Conservation (phyloP, 257 asterid species). For the Capsicum chinense region DNA sequence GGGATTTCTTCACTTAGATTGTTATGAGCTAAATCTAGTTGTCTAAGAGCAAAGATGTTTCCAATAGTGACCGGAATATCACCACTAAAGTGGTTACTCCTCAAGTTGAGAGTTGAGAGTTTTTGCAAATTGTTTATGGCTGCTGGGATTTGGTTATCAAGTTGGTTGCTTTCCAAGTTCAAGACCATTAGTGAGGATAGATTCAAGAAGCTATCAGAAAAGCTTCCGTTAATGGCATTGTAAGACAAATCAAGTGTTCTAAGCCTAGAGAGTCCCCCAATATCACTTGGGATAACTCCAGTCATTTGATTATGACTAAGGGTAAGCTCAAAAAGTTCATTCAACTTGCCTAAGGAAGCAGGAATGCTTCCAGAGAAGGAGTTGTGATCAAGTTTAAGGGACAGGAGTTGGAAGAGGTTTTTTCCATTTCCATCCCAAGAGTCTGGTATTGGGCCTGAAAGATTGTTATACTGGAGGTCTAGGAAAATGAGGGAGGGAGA, state of each 20-base stretch:
- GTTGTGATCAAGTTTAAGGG: conserved; percentile 60
- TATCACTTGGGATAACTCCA: conserved; percentile 51
- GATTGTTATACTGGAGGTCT: conserved; percentile 58
- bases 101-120: conserved; percentile 61
- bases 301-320: conserved; percentile 51
- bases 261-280: conserved; percentile 54
- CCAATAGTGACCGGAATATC: conserved; percentile 56
- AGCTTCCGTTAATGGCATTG: conserved; percentile 64
- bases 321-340: conserved; percentile 42
- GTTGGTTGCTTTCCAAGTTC: conserved; percentile 46
- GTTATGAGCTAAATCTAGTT: conserved; percentile 69
- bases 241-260: conserved; percentile 56
- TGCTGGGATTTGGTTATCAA: conserved; percentile 37
- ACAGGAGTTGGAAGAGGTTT: conserved; percentile 48
- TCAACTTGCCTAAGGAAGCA: conserved; percentile 45
- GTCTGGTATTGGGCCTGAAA: conserved; percentile 70
- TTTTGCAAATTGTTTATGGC: conserved; percentile 38
- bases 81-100: conserved; percentile 57
- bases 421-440: conserved; percentile 54
- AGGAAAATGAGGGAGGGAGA: conserved; percentile 64
- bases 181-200: conserved; percentile 42
- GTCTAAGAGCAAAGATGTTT: conserved; percentile 56
- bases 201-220: conserved; percentile 54
- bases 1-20: conserved; percentile 74
- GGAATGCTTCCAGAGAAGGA: conserved; percentile 60